Conservation (phyloP, 2,329 filamentous ascomycete species). For the Sclerotiophoma versabilis region DNA sequence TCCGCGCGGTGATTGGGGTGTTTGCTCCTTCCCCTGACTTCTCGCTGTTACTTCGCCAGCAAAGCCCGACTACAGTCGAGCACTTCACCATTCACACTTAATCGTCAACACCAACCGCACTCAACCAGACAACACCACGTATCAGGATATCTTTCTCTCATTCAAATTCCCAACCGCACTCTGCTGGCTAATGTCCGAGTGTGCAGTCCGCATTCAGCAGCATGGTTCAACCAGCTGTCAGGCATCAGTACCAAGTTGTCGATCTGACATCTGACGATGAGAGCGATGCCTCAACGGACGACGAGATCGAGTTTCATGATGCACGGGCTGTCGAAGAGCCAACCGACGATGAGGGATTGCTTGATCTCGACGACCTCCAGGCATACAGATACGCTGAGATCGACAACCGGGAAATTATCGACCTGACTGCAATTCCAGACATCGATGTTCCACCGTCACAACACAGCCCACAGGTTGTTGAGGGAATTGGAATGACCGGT, state of each 20-base stretch:
- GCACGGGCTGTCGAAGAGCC: slow-evolving; percentile 6
- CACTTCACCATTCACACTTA: not conserved
- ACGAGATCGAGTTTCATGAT: slow-evolving; percentile 13
- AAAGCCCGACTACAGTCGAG: not conserved
- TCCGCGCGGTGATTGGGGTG: not conserved
- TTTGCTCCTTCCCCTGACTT: not conserved
- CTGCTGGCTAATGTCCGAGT: not conserved
- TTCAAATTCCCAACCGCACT: not conserved
- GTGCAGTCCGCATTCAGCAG: not conserved
- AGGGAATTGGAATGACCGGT: not conserved
- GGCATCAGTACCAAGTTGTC: slow-evolving; percentile 21
- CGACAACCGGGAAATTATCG: slow-evolving; percentile 21
- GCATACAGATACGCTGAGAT: not conserved
- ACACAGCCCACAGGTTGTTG: not conserved
- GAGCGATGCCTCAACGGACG: slow-evolving; percentile 12
- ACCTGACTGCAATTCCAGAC: slow-evolving; percentile 35
- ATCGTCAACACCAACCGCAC: not conserved
- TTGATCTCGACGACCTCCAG: slow-evolving; percentile 9
- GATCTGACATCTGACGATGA: slow-evolving; percentile 36
- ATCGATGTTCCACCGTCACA: slow-evolving; percentile 30
- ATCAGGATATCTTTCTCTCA: not conserved
- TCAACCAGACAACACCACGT: no score
- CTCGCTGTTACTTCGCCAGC: not conserved
- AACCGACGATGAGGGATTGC: slow-evolving; percentile 2
- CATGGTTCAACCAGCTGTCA: slow-evolving; percentile 22